These are phyloP conservation scores for Rosa chinensis DNA, from an alignment of 306 rosid genomes.

Conservation along the genomic window DNA sequence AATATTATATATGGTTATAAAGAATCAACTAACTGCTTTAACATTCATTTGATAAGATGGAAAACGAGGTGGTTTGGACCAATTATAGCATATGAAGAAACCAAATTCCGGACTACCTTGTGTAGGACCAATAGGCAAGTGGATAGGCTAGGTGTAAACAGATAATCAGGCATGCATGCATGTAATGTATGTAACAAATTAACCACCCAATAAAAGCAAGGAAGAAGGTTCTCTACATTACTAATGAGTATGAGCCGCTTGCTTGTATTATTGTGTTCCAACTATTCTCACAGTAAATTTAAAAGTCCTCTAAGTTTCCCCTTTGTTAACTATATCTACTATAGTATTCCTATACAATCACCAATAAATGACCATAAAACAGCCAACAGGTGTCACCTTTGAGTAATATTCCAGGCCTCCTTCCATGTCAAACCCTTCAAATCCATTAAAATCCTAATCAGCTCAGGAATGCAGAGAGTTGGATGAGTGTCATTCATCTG, in stretches of 20 bases:
- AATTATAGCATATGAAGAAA: background rate
- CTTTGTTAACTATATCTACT: background rate
- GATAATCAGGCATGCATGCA: background rate
- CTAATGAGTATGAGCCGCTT: background rate
- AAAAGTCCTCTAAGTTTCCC: background rate
- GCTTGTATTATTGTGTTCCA: background rate
- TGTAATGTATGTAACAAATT: background rate
- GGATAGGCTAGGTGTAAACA: background rate
- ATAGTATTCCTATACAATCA: conserved; percentile 13
- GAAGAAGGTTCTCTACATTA: background rate
- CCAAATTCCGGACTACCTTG: background rate
- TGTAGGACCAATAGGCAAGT: background rate
- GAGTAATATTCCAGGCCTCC: conserved; percentile 93
- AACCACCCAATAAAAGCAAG: background rate
- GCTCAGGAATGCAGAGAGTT: conserved; percentile 97
- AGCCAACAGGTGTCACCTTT: conserved; percentile 51
- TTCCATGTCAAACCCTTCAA: conserved; percentile 83
- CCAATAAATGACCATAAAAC: conserved; percentile 9
- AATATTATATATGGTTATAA: background rate
- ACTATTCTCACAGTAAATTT: background rate
- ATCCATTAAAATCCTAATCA: conserved; percentile 86
- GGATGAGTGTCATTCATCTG: conserved; percentile 99
- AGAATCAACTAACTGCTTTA: background rate
- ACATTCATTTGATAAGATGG: background rate
- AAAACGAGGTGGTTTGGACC: background rate